Conservation (phyloP, 305 asterid genomes). For the Caryopteris hybrid region DNA sequence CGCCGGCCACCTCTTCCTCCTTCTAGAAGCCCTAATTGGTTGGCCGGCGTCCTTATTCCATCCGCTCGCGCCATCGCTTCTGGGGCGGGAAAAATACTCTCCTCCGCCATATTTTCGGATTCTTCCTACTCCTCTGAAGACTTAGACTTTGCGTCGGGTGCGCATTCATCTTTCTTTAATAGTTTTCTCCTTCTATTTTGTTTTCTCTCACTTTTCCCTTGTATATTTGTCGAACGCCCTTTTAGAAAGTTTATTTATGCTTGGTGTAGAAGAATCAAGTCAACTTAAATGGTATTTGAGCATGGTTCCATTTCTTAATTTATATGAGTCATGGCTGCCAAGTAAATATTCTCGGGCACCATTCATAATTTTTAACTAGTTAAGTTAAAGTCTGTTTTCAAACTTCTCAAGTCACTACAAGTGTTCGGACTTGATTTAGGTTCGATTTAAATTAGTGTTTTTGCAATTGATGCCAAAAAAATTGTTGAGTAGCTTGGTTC, state of each 20-base stretch:
- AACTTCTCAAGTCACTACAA: not conserved
- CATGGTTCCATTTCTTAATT: not conserved
- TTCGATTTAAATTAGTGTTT: not conserved
- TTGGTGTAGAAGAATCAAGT: not conserved
- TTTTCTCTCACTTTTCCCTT: not conserved
- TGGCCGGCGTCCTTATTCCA: constrained; percentile 43
- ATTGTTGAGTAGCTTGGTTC: not conserved
- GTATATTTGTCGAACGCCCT: not conserved
- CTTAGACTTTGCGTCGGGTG: constrained; percentile 27
- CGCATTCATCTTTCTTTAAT: not conserved
- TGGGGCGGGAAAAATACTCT: constrained; percentile 48
- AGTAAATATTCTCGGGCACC: not conserved
- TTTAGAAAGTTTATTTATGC: not conserved
- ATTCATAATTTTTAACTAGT: not conserved
- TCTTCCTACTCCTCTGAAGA: constrained; percentile 40
- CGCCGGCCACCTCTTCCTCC: constrained; percentile 18
- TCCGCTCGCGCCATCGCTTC: constrained; percentile 53
- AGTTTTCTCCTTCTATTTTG: not conserved
- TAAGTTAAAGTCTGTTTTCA: not conserved
- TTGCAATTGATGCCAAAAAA: not conserved
- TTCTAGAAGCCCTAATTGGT: constrained; percentile 46
- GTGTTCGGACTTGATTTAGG: not conserved
- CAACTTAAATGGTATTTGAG: not conserved
- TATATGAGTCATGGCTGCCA: not conserved
- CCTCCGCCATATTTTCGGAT: constrained; percentile 38